Evolutionary conservation across 169 alveolate genomes (phyloP), one percentile per base, ranked within the genome.

Genomic region (Plasmodium ovale): DNA sequence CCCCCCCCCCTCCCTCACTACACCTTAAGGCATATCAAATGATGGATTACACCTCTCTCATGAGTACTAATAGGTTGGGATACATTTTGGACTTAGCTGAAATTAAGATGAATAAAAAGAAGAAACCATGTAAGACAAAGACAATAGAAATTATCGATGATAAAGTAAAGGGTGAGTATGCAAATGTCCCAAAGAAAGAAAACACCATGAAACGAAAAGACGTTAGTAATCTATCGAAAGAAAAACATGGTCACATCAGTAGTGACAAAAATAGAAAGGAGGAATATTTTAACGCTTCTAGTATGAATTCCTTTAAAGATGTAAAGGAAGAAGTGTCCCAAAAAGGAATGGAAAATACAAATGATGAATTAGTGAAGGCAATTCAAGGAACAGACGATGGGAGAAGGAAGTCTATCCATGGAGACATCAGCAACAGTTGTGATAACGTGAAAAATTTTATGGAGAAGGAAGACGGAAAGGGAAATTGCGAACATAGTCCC

Each of bases 61-160:
- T 91, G 85, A 87, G 93, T 16, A 87, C 94, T 7, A 91, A 91
- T 37, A 87, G 94, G 35, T 44, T 91, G 21, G 94, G 94, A 3
- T 29, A 85, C 39, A 87, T 91, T 7, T 65, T 91, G 7, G 94
- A 91, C 54, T 37, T 91, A 14, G 94, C 94, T 1, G 88, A 74
- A 64, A 91, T 92, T 14, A 74, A 74, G 44, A 74, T 74, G 10
- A 74, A 53, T 53, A 74, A 74, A 31, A 74, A 74, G 27, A 74
- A 74, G 27, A 74, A 74, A 74, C 39, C 7, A 1, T 59, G n/a
- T 39, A 73, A 60, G 23, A 74, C 23, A 7, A 74, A 74, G 53
- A 39, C 74, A 1, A 12, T 60, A 12, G 88, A 74, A 64, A 67
- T 14, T 64, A 87, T 29, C 37, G 92, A 37, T 60, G 60, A 44